phyloP scores from a whole-genome alignment of 306 rosid genomes.

The Styphnolobium japonicum region DNA sequence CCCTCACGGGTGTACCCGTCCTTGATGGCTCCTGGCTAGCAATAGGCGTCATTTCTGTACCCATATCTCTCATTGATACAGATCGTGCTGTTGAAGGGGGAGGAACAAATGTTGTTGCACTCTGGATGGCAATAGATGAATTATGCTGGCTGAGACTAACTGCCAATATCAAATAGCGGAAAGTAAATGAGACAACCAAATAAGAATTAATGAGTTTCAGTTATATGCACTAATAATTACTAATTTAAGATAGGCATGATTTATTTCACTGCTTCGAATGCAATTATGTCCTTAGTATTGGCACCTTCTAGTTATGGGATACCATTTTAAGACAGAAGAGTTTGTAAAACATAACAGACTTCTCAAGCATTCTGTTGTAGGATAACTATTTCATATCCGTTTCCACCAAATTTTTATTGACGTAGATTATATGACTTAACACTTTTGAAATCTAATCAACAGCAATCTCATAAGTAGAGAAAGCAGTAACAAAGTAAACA shows the following conservation, averaged over 20 bases:
- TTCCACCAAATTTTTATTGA: background rate
- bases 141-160: conserved; percentile 81
- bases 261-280: conserved; percentile 6
- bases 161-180: conserved; percentile 37
- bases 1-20: conserved; percentile 92
- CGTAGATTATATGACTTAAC: background rate
- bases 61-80: conserved; percentile 99
- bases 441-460: background rate
- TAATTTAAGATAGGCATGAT: background rate
- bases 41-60: conserved; percentile 98
- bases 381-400: background rate
- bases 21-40: conserved; percentile 99
- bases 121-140: conserved; percentile 68
- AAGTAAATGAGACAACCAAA: background rate
- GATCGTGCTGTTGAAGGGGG: conserved; percentile 95
- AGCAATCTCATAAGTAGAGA: background rate
- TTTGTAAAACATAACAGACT: background rate
- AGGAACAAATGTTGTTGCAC: conserved; percentile 78
- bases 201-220: background rate
- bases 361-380: background rate
- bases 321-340: background rate
- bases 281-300: background rate
- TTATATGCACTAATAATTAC: background rate
- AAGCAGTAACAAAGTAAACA: background rate
- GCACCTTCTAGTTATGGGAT: background rate